Conservation (phyloP, 805 yeast genomes). For the Starmerella powellii region DNA sequence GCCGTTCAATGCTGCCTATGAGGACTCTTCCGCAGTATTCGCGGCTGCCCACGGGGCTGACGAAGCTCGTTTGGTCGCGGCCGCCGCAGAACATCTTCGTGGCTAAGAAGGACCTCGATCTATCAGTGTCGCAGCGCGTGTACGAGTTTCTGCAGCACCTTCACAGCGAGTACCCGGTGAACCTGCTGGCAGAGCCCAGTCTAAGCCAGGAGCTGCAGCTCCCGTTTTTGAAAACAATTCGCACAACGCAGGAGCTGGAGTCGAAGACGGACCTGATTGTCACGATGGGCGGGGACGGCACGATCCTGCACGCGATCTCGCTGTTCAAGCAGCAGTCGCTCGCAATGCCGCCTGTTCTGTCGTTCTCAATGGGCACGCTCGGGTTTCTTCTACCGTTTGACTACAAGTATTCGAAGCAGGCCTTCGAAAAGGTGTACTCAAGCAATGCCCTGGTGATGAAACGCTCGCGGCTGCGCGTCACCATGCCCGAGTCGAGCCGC, state of each 20-base stretch:
- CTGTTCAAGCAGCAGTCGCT: constrained; percentile 46
- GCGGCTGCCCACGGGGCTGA: constrained; percentile 13
- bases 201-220: constrained; percentile 54
- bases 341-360: constrained; percentile 74
- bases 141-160: constrained; percentile 49
- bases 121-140: constrained; percentile 52
- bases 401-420: constrained; percentile 44
- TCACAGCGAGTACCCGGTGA: constrained; percentile 48
- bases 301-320: constrained; percentile 73
- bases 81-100: constrained; percentile 65
- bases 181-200: constrained; percentile 64
- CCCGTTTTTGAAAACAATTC: constrained; percentile 28
- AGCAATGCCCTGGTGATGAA: constrained; percentile 62
- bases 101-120: constrained; percentile 76
- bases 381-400: constrained; percentile 87
- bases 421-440: constrained; percentile 54
- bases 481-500: constrained; percentile 22
- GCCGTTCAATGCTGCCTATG: constrained; percentile 20
- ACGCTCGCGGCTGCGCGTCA: constrained; percentile 46
- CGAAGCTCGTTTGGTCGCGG: constrained; percentile 48
- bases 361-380: constrained; percentile 80
- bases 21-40: constrained; percentile 15
- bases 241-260: constrained; percentile 41
- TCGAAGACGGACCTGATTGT: constrained; percentile 66
- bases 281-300: constrained; percentile 94